Evolutionary conservation across 75 land plant species (phyloP), one percentile per base, ranked within the genome.

Genomic region (Cunninghamia lanceolata): DNA sequence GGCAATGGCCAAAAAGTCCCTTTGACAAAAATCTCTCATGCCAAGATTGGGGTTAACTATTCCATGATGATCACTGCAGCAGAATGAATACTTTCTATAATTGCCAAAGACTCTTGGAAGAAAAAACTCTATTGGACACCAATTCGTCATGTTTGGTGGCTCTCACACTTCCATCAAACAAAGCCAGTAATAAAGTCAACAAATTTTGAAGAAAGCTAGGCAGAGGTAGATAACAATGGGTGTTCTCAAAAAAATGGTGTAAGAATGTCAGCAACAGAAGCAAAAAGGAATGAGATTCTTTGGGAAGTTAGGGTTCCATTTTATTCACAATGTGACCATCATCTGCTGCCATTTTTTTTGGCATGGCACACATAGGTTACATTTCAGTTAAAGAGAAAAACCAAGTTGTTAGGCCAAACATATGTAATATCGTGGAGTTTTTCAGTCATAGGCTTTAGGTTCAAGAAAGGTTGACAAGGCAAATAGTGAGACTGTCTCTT

Each of bases 301-400:
- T 85, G 84, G 9, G 94, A 91, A 89, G 88, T 97, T 75, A 91
- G 91, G 85, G 45, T 94, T 38, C 87, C 95, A 28, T 97, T 95
- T 71, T 94, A 94, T 86, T 92, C 99, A 17, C 94, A 89, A 50
- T 97, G 99, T 88, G 97, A 97, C 86, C 99, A 97, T 85, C 99
- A 97, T 89, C 86, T 95, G 25, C 89, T 97, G 59, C 99, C 99
- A 19, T n/a, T n/a, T 97, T 97, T 84, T 88, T 90, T 71, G 97
- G 99, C 40, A 90, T 92, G 35, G 99, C 93, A 40, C 99, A 97
- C 84, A 84, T 97, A n/a, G 96, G 96, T 2, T 94, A 85, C 86
- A 71, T 93, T 15, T 19, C 74, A 56, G 53, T 66, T 45, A 87
- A 86, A 56, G 89, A 87, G 54, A 34, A 53, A 4, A 77, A 74